Percentiles rank a stretch among this genome's conserved stretches.
These are phyloP conservation scores for Byssoonygena ceratinophila DNA, from an alignment of 2,329 filamentous ascomycete genomes.

Conservation along the genomic window DNA sequence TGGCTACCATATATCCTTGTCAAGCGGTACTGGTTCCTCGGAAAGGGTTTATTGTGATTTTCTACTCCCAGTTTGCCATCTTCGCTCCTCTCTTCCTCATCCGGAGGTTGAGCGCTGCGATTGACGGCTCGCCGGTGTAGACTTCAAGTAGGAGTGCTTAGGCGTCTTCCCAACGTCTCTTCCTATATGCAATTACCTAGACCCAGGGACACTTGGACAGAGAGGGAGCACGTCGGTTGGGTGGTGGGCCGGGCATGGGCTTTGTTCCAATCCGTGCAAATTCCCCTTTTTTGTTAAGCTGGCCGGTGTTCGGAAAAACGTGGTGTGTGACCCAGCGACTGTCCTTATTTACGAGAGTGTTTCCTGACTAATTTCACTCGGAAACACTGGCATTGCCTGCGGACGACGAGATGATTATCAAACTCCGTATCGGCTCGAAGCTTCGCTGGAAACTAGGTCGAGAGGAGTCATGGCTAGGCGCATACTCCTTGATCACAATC, in stretches of 20 bases:
- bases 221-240: neutral
- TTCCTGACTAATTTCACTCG: neutral
- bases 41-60: neutral
- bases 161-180: neutral
- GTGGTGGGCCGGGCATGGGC: neutral
- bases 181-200: slow-evolving; percentile 1
- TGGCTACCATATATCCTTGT: neutral
- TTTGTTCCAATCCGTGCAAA: neutral
- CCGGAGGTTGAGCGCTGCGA: neutral
- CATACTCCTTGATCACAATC: neutral
- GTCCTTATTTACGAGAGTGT: neutral
- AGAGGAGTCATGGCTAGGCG: neutral
- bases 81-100: neutral
- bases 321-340: neutral
- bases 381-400: no score
- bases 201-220: neutral
- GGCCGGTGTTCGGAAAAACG: neutral
- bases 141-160: slow-evolving; percentile 3
- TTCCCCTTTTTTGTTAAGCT: neutral
- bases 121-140: slow-evolving; percentile 11
- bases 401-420: no score
- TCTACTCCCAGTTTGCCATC: slow-evolving; percentile 3
- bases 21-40: neutral
- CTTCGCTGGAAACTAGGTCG: neutral
- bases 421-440: neutral